Conservation (phyloP, 495 filamentous ascomycete genomes). For the Xylaria nigripes region DNA sequence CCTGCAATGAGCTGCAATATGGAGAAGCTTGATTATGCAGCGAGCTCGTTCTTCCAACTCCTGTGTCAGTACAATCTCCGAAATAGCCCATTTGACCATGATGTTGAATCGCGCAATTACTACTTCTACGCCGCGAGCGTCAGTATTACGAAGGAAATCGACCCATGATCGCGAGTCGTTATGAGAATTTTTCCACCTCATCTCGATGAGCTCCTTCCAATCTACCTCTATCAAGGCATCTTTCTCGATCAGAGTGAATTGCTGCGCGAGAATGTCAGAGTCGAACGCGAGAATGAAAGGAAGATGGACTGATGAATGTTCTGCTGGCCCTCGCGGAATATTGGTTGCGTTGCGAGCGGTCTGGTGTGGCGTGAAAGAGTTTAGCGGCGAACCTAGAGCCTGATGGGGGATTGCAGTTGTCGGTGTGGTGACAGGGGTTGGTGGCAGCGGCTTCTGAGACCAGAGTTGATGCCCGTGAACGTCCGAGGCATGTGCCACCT, state of each 20-base stretch:
- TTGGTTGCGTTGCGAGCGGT: conserved; percentile 29
- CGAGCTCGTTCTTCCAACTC: conserved; percentile 73
- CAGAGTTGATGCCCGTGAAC: conserved; percentile 36
- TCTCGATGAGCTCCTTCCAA: conserved; percentile 94
- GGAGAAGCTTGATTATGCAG: conserved; percentile 84
- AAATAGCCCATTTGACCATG: conserved; percentile 94
- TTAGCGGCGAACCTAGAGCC: conserved; percentile 22
- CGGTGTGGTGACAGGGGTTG: conserved; percentile 46
- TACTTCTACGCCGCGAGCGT: conserved; percentile 85
- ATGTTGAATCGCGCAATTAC: conserved; percentile 95
- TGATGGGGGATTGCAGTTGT: conserved; percentile 27
- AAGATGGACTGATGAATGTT: conserved; percentile 52
- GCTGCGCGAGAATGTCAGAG: conserved; percentile 81
- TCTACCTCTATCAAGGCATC: conserved; percentile 93
- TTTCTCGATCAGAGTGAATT: conserved; percentile 92
- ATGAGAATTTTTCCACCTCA: conserved; percentile 73
- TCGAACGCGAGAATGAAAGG: conserved; percentile 91
- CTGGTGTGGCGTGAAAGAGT: conserved; percentile 32
- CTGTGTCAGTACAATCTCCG: conserved; percentile 79
- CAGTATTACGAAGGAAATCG: conserved; percentile 74
- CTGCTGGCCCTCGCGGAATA: conserved; percentile 19
- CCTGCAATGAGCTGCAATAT: conserved; percentile 79
- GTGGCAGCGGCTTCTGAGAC: conserved; percentile 41
- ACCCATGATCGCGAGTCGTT: conserved; percentile 73
- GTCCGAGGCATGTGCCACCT: conserved; percentile 25